Evolutionary conservation across 2,329 filamentous ascomycete genomes (phyloP).

Genomic region (Venturia effusa): DNA sequence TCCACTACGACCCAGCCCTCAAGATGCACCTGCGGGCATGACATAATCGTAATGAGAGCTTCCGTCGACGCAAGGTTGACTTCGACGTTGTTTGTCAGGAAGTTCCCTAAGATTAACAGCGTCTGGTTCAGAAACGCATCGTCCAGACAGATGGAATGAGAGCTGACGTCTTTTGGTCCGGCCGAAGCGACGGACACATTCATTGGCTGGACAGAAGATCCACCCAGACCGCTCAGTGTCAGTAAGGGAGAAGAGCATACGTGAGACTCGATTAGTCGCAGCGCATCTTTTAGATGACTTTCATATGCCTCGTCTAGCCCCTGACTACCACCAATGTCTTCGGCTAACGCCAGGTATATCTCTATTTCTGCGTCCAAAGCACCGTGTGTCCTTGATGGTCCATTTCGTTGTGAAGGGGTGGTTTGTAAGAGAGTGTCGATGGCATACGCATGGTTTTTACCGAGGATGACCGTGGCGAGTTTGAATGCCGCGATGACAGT

Average conservation of each 20-base stretch:
- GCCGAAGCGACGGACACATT: slow-evolving; percentile 34
- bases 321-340: slow-evolving; percentile 55
- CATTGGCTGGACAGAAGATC: slow-evolving; percentile 39
- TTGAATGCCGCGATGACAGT: slow-evolving; percentile 85
- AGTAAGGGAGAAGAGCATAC: slow-evolving; percentile 62
- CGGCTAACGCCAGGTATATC: slow-evolving; percentile 56
- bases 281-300: slow-evolving; percentile 58
- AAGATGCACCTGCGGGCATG: slow-evolving; percentile 73
- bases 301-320: slow-evolving; percentile 66
- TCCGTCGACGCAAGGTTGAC: slow-evolving; percentile 84
- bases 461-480: slow-evolving; percentile 73
- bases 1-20: slow-evolving; percentile 84
- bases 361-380: slow-evolving; percentile 67
- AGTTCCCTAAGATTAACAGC: slow-evolving; percentile 56
- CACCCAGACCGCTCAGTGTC: slow-evolving; percentile 44
- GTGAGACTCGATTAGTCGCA: slow-evolving; percentile 59
- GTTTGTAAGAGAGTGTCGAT: slow-evolving; percentile 62
- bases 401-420: slow-evolving; percentile 44
- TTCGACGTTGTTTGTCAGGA: slow-evolving; percentile 84
- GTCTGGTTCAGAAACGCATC: slow-evolving; percentile 44
- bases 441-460: slow-evolving; percentile 80
- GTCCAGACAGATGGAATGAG: slow-evolving; percentile 50
- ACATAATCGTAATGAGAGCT: slow-evolving; percentile 67
- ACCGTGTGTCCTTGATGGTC: slow-evolving; percentile 54
- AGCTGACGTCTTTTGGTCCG: slow-evolving; percentile 50